Evolutionary conservation across 2,329 filamentous ascomycete genomes (phyloP), one percentile per base, ranked within the genome.

Genomic region (Fusarium gaditjirri): DNA sequence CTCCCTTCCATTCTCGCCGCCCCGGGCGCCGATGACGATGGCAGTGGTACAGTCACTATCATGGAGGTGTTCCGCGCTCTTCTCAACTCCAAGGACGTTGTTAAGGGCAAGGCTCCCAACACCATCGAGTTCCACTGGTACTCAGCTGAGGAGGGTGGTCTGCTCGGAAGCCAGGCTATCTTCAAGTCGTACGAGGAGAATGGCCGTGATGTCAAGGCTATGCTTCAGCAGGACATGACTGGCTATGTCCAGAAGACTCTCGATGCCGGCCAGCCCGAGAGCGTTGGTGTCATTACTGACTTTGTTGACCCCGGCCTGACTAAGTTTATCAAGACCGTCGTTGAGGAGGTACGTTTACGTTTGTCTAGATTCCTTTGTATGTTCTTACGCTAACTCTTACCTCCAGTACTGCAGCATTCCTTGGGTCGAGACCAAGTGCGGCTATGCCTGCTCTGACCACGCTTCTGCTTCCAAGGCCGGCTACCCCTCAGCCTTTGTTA

Each of bases 141-240:
- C 84, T 93, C 91, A 47, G 94, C 94, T 16, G 94, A 97, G 81
- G 94, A 97, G 81, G 94, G 92, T 55, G 94, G 95, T 38, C 86
- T 97, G 49, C 88, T 97, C 7, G 94, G 94, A 65, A 95, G 92
- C 77, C 94, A 97, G 81, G 95, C 93, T 60, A 93, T 98, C 80
- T 98, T 98, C 85, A 87, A 89, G 55, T 84, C 89, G 12, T 98
- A 98, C 79, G 91, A 93, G 82, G 90, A 91, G 80, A 83, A 88
- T 27, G 87, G 88, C 36, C 89, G 91, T 31, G 90, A 95, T 73
- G 88, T 98, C 81, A 97, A 95, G 84, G 95, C 95, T 38, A 98
- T 98, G 96, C 89, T 98, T 60, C 95, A 98, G 84, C 95, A 98
- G 83, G 95, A 98, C 82, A 98, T 98, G 95, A 97, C 94, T 3